Percentiles rank a stretch among this genome's conserved stretches.
phyloP scores from a whole-genome alignment of 768 basidiomycete species.

The Pleurotus eryngii region DNA sequence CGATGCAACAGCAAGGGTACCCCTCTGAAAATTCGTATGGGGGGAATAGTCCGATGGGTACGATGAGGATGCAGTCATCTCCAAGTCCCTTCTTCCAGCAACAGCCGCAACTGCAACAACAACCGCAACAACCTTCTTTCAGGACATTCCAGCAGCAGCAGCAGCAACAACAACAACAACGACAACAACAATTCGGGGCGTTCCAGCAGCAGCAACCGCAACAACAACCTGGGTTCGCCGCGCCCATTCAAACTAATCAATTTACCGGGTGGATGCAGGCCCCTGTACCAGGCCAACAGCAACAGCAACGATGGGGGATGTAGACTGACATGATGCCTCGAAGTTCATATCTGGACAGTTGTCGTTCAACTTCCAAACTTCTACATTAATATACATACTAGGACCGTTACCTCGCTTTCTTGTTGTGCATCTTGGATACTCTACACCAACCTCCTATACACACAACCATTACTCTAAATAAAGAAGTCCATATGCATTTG shows the following conservation, averaged over 20 bases:
- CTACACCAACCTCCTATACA: too few relatives aligned
- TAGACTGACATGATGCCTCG: constrained; percentile 11
- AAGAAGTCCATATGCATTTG: too few relatives aligned
- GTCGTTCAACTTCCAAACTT: not conserved
- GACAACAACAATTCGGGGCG: constrained; percentile 13
- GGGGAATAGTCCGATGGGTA: constrained; percentile 4
- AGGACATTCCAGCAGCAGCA: constrained; percentile 19
- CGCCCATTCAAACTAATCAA: constrained; percentile 28
- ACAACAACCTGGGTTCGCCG: constrained; percentile 21
- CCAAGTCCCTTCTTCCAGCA: constrained; percentile 26
- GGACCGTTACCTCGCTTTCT: too few relatives aligned
- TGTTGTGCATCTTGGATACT: too few relatives aligned
- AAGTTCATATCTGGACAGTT: not conserved
- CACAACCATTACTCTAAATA: too few relatives aligned
- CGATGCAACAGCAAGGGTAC: not conserved
- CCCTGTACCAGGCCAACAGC: constrained; percentile 19
- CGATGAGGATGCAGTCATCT: constrained; percentile 30
- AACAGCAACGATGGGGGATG: constrained; percentile 35
- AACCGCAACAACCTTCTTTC: constrained; percentile 12
- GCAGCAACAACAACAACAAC: constrained; percentile 13
- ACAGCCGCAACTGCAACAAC: constrained; percentile 6
- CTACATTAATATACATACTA: not conserved
- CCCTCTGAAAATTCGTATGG: not conserved
- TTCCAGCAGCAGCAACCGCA: constrained; percentile 5
- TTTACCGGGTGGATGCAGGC: constrained; percentile 20